Conservation (phyloP, 129 eudicot species). For the Apium graveolens region DNA sequence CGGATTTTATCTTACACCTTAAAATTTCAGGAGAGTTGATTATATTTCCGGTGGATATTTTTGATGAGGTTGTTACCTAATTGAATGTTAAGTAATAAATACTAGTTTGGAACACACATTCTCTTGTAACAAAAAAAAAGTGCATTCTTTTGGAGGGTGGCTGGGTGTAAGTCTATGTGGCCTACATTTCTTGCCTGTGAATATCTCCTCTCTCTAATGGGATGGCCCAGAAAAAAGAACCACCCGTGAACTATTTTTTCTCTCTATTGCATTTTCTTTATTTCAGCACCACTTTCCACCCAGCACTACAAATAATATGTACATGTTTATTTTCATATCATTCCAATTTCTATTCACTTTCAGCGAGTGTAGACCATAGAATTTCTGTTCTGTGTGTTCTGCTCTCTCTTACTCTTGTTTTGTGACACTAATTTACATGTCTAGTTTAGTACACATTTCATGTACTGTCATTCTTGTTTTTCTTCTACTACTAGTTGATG, state of each 20-base stretch:
- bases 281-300: constrained; percentile 3
- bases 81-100: neutral
- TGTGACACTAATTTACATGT: constrained; percentile 30
- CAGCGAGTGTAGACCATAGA: constrained; percentile 10
- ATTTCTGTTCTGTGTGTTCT: constrained; percentile 22
- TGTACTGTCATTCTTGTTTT: constrained; percentile 23
- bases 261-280: constrained; percentile 12
- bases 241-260: constrained; percentile 14
- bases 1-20: too few relatives aligned
- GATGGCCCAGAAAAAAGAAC: constrained; percentile 10
- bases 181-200: constrained; percentile 27
- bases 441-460: constrained; percentile 27
- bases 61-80: neutral
- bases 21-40: neutral
- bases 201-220: constrained; percentile 5
- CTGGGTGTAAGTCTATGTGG: constrained; percentile 19
- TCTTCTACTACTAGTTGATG: constrained; percentile 28
- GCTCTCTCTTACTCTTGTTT: constrained; percentile 10
- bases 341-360: constrained; percentile 16
- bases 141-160: constrained; percentile 9
- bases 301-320: neutral
- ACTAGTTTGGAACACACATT: neutral
- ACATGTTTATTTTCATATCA: neutral
- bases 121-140: constrained; percentile 9
- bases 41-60: too few relatives aligned